These are phyloP conservation scores for Pseudogymnoascus sp. DNA, from an alignment of 2,329 filamentous ascomycete genomes.

Conservation along the genomic window DNA sequence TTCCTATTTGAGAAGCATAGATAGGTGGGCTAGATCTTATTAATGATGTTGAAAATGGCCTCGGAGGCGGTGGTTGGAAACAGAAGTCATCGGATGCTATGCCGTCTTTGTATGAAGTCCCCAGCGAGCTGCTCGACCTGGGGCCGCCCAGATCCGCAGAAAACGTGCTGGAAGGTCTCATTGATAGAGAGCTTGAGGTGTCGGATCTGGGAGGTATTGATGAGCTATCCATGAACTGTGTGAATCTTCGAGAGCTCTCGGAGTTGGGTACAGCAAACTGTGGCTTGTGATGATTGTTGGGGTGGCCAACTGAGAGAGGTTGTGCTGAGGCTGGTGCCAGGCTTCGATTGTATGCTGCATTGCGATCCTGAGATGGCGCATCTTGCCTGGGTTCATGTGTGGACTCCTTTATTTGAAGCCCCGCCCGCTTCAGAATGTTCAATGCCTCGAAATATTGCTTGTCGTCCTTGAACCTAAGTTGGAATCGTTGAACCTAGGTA, in stretches of 20 bases:
- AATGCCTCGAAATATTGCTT: constrained; percentile 27
- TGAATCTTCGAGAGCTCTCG: background rate
- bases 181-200: background rate
- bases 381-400: constrained; percentile 8
- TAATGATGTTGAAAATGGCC: background rate
- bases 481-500: constrained; percentile 34
- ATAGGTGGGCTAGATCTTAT: constrained; percentile 6
- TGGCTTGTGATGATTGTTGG: background rate
- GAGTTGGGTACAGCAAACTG: background rate
- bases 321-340: background rate
- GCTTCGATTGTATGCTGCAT: background rate
- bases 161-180: background rate
- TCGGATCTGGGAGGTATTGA: background rate
- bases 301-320: background rate
- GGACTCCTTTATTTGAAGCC: constrained; percentile 25
- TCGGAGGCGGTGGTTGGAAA: constrained; percentile 16
- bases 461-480: constrained; percentile 35
- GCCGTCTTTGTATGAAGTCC: background rate
- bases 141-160: background rate
- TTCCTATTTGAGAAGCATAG: constrained; percentile 17
- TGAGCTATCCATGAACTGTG: background rate
- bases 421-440: constrained; percentile 28
- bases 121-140: background rate
- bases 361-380: background rate
- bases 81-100: background rate